phyloP scores from a whole-genome alignment of 805 yeast genomes.

The Komagataella mondaviorum region DNA sequence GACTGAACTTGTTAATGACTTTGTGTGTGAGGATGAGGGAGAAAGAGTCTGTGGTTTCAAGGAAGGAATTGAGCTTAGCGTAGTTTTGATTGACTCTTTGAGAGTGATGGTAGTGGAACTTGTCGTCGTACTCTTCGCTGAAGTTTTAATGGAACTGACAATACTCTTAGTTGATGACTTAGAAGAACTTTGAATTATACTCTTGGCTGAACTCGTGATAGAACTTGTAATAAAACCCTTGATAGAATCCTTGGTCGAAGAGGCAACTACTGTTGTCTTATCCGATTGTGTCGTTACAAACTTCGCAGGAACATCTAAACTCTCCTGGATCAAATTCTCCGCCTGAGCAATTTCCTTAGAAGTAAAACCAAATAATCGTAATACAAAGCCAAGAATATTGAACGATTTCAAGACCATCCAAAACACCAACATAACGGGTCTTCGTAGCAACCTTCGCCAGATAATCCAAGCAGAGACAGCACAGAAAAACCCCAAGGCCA shows the following conservation, averaged over 20 bases:
- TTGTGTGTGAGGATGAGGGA: background rate
- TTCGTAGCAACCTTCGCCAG: conserved; percentile 31
- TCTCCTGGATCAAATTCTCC: background rate
- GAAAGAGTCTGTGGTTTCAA: background rate
- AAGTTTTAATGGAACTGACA: background rate
- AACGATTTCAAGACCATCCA: conserved; percentile 32
- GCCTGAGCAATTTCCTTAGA: background rate
- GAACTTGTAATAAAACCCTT: background rate
- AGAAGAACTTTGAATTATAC: background rate
- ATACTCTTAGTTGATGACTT: background rate
- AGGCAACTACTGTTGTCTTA: background rate
- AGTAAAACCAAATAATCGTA: background rate
- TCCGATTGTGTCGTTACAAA: background rate
- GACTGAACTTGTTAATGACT: background rate
- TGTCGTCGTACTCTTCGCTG: background rate
- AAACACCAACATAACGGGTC: conserved; percentile 27
- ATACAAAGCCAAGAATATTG: conserved; percentile 1
- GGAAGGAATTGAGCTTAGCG: background rate
- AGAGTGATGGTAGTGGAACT: background rate
- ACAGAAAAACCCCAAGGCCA: conserved; percentile 30
- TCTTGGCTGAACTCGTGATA: background rate
- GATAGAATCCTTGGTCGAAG: background rate
- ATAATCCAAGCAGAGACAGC: conserved; percentile 33
- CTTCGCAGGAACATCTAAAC: background rate
- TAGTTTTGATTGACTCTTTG: background rate